phyloP scores from a whole-genome alignment of 495 filamentous ascomycete species.

The Tuber indicum region DNA sequence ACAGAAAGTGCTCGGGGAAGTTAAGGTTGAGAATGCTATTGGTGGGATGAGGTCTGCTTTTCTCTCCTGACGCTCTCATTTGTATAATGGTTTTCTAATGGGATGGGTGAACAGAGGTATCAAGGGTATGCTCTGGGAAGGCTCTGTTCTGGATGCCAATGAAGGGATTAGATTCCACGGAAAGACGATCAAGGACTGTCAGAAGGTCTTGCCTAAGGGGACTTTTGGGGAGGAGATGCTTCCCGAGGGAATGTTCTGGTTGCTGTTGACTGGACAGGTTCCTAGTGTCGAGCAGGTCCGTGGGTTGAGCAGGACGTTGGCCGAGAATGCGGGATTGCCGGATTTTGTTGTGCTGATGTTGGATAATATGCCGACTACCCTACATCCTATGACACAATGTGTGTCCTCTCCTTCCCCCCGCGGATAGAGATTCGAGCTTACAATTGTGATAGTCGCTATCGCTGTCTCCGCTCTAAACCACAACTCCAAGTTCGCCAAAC shows the following conservation, averaged over 20 bases:
- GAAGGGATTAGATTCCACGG: slow-evolving; percentile 99
- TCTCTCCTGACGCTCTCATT: neutral
- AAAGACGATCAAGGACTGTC: slow-evolving; percentile 95
- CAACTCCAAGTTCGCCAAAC: slow-evolving; percentile 82
- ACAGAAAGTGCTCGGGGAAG: slow-evolving; percentile 78
- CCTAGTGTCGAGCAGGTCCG: slow-evolving; percentile 76
- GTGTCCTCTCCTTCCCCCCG: neutral
- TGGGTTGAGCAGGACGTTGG: slow-evolving; percentile 72
- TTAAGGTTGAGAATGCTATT: slow-evolving; percentile 87
- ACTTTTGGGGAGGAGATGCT: slow-evolving; percentile 96
- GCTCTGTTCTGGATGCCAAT: slow-evolving; percentile 90
- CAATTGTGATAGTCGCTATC: slow-evolving; percentile 54
- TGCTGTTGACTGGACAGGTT: slow-evolving; percentile 87
- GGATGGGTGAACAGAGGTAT: slow-evolving; percentile 54
- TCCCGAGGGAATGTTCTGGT: slow-evolving; percentile 99
- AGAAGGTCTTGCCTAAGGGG: slow-evolving; percentile 86
- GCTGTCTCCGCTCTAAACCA: slow-evolving; percentile 91
- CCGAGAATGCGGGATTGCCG: slow-evolving; percentile 78
- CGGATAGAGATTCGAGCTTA: neutral
- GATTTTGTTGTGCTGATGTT: slow-evolving; percentile 79
- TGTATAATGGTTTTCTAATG: slow-evolving; percentile 10
- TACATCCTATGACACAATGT: slow-evolving; percentile 96
- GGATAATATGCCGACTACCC: slow-evolving; percentile 74
- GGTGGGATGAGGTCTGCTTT: slow-evolving; percentile 77
- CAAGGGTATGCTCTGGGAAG: slow-evolving; percentile 98